A percentile compares a stretch with the other conserved stretches of the same genome.
phyloP scores from a whole-genome alignment of 2,329 filamentous ascomycete genomes.

The Bipolaris bicolor region DNA sequence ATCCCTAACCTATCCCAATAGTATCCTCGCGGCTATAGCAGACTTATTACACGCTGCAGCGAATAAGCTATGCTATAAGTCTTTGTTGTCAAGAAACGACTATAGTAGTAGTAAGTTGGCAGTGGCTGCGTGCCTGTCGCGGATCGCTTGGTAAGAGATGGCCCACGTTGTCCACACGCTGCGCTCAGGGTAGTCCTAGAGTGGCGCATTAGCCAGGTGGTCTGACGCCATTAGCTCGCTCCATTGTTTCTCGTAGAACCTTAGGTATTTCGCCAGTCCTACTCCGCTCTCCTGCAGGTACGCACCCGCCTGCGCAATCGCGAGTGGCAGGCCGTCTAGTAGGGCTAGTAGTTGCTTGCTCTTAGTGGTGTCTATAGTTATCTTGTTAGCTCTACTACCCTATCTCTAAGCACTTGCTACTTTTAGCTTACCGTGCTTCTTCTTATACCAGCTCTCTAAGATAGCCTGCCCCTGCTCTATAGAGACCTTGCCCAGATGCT shows the following conservation, averaged over 20 bases:
- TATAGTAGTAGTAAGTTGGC: conserved; percentile 38
- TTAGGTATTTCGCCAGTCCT: conserved; percentile 21
- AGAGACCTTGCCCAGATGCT: conserved; percentile 20
- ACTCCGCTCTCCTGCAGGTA: conserved; percentile 30
- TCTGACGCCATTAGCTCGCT: conserved; percentile 27
- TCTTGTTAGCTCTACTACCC: conserved; percentile 11
- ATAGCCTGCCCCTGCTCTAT: conserved; percentile 23
- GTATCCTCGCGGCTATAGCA: conserved; percentile 5
- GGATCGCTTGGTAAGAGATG: conserved; percentile 39
- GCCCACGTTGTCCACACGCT: conserved; percentile 43
- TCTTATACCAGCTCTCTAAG: conserved; percentile 25
- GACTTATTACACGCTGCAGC: conserved; percentile 13
- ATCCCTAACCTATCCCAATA: conserved; percentile 22
- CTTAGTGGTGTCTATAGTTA: conserved; percentile 14
- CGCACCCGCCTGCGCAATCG: conserved; percentile 30
- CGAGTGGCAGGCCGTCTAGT: conserved; percentile 33
- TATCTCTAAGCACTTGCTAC: neutral
- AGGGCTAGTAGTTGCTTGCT: conserved; percentile 16
- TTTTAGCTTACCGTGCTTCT: conserved; percentile 18
- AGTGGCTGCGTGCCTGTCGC: conserved; percentile 23
- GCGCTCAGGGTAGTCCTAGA: conserved; percentile 32
- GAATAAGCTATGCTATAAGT: conserved; percentile 37
- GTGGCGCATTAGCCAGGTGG: conserved; percentile 13
- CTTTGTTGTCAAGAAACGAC: conserved; percentile 33
- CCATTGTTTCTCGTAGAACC: conserved; percentile 38